Evolutionary conservation across 2,329 filamentous ascomycete species (phyloP).

Genomic region (Venturia oleaginea): DNA sequence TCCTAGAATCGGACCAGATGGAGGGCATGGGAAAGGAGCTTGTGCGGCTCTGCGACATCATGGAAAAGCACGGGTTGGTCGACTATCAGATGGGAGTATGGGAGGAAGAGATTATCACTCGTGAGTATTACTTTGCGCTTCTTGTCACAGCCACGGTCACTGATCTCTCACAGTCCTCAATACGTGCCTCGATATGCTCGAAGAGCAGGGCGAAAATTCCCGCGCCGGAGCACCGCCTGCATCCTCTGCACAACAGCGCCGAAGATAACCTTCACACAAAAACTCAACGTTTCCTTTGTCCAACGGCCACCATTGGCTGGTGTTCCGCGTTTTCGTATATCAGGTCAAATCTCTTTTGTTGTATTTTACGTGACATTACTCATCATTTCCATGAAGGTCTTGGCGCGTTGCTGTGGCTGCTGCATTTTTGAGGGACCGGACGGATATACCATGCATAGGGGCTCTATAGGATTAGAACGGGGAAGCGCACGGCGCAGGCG

Average conservation of each 20-base stretch:
- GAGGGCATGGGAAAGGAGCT: conserved; percentile 76
- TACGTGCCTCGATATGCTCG: conserved; percentile 46
- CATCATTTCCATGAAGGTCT: not conserved
- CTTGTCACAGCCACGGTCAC: not conserved
- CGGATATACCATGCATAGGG: conserved; percentile 9
- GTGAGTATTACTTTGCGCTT: conserved; percentile 46
- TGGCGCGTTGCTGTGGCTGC: conserved; percentile 6
- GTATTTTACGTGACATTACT: conserved; percentile 1
- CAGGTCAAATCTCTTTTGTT: not conserved
- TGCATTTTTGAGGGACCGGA: not conserved
- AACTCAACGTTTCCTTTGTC: not conserved
- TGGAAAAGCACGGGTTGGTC: conserved; percentile 87
- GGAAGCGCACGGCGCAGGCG: conserved; percentile 5
- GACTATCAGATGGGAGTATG: conserved; percentile 97
- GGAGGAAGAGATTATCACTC: conserved; percentile 80
- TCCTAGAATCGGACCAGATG: conserved; percentile 61
- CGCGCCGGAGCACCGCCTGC: not conserved
- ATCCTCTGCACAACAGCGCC: conserved; percentile 1
- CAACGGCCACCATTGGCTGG: not conserved
- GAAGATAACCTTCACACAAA: not conserved
- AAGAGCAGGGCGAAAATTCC: conserved; percentile 23
- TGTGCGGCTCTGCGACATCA: conserved; percentile 69
- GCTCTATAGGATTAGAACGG: not conserved
- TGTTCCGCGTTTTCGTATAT: not conserved
- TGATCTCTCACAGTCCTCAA: conserved; percentile 37